Evolutionary conservation across 2,329 filamentous ascomycete species (phyloP), one percentile per base, ranked within the genome.

Genomic region (Pseudocercospora eumusae): DNA sequence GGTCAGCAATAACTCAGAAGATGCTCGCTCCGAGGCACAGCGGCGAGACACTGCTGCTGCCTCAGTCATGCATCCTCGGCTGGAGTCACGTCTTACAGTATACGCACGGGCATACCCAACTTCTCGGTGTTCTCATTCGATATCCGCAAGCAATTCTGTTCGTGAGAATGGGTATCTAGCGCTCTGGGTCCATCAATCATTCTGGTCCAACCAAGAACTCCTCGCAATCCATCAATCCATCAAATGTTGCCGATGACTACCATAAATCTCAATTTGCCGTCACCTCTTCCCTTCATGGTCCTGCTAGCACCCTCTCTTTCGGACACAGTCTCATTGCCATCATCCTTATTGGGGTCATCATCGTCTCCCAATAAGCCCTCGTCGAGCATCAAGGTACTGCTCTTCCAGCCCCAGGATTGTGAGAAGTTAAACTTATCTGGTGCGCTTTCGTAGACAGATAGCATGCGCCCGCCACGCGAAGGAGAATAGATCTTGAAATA

Each of bases 401-500:
- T 84, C 77, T 84, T 85, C 83, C 83, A 86, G 0, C 83, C 83
- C 83, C 83, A 86, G 64, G 81, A 83, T 73, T 86, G 84, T 52
- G 80, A 82, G 70, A 85, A 85, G 68, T 85, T 85, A 71, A 86
- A 86, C 59, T 78, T 78, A 67, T 85, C 83, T 1, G 83, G 83
- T 4, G 83, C 83, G 50, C 78, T 81, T 65, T 85, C 83, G 66
- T 86, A 86, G n/a, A 86, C 83, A 56, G 79, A 83, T 36, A 86
- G 71, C 77, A 85, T 81, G 13, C 83, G 74, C 2, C 83, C 84
- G n/a, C 82, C 83, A 65, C 84, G 83, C 21, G 78, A 81, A 0
- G 84, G 83, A n/a, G 77, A 81, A 73, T 85, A 86, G 57, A 86
- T 86, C 70, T 86, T 86, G 75, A 86, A 86, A 67, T 86, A 86